Evolutionary conservation across 2,329 filamentous ascomycete species (phyloP), one percentile per base, ranked within the genome.

Genomic region (Proliferodiscus dingleyae): DNA sequence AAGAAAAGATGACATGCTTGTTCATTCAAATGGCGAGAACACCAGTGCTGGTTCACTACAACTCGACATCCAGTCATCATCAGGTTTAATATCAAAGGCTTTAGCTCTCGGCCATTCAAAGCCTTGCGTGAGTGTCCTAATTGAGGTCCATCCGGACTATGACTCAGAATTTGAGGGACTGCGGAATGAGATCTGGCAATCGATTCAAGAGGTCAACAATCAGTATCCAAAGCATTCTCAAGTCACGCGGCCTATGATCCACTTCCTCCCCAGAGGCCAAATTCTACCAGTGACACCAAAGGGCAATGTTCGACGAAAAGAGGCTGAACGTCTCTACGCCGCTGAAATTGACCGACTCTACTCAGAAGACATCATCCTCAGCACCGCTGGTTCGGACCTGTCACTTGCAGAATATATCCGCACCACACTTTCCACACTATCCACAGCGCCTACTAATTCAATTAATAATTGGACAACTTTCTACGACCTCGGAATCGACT

Each of bases 1-100:
- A 6, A 49, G 61, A 26, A 62, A 57, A 37, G 62, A 64, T 49
- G 62, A 64, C 43, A 57, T 64, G 23, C 46, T 64, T 11, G 54
- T 62, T 10, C 58, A 62, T 36, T 53, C 56, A 4, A 62, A 62
- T 49, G 61, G 61, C n/a, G 61, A 64, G 45, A 64, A 62, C 37
- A 62, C 61, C 2, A 58, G 47, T 34, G 62, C 61, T 9, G 54
- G 52, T 1, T 50, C 56, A 11, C 40, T 61, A 2, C 59, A 62
- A 32, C 46, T 62, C 15, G 59, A 61, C 26, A 60, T 61, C 26
- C 56, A 58, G 37, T 51, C 54, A 5, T 50, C 53, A 13, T 55
- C 51, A 1, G 54, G 55, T 43, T 29, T 52, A 11, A 59, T 62
- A 24, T 42, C 52, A 15, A 59, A 47, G 39, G 55, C 48, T 2